These are phyloP conservation scores for Pythium volutum DNA, from an alignment of 352 stramenopile species.

Conservation along the genomic window DNA sequence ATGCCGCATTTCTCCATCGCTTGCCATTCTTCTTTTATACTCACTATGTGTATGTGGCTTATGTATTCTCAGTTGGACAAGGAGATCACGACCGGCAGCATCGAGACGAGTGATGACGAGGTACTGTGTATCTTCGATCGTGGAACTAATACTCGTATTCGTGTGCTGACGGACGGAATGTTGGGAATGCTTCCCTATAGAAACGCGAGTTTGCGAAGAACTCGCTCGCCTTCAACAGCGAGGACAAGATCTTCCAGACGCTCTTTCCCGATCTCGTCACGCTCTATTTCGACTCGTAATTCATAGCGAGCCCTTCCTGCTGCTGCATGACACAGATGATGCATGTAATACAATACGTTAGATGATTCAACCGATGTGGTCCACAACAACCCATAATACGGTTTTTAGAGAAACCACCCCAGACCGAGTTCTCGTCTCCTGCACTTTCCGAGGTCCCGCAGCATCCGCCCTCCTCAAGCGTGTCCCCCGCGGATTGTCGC, in stretches of 20 bases:
- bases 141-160: too few relatives aligned
- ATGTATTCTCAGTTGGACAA: constrained; percentile 45
- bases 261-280: constrained; percentile 86
- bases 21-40: too few relatives aligned
- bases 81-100: constrained; percentile 84
- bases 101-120: constrained; percentile 74
- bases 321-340: not conserved
- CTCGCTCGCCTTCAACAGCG: constrained; percentile 77
- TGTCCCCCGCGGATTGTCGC: not conserved
- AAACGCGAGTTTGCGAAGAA: constrained; percentile 67
- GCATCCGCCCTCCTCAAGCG: not conserved
- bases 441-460: not conserved
- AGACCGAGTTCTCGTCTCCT: not conserved
- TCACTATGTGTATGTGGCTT: not conserved
- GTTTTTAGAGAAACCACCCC: constrained; percentile 1
- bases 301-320: not conserved
- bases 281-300: constrained; percentile 31
- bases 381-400: not conserved
- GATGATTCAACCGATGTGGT: not conserved
- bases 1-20: not conserved
- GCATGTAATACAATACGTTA: constrained; percentile 4
- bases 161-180: too few relatives aligned
- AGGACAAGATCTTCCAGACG: constrained; percentile 75
- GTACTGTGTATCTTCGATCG: too few relatives aligned
- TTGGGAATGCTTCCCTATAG: too few relatives aligned